These are phyloP conservation scores for Rhodotorula sp. DNA, from an alignment of 1,284 basidiomycete species.

Conservation along the genomic window DNA sequence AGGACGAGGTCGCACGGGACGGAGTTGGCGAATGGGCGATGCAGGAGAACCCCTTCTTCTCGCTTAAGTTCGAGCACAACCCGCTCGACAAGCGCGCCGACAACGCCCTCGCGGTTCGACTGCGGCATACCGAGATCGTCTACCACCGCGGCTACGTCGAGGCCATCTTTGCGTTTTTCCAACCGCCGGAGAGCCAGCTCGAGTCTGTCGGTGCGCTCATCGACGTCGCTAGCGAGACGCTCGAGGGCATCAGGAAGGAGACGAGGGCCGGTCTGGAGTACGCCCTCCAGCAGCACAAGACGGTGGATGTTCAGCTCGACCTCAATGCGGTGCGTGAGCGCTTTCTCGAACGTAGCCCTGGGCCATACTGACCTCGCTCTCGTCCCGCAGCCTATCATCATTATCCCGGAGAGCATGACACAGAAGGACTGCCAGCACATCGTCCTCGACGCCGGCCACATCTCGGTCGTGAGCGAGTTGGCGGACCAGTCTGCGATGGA, in stretches of 20 bases:
- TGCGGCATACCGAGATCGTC: constrained; percentile 97
- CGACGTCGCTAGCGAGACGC: constrained; percentile 86
- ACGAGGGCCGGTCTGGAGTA: constrained; percentile 93
- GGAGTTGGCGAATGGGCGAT: constrained; percentile 29
- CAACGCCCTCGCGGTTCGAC: constrained; percentile 80
- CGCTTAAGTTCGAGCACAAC: constrained; percentile 86
- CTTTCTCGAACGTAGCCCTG: no score
- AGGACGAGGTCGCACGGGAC: constrained; percentile 46
- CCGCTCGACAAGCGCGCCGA: constrained; percentile 92
- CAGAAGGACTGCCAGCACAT: constrained; percentile 77
- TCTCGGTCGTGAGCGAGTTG: constrained; percentile 85
- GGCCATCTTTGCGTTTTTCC: constrained; percentile 88
- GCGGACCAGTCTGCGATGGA: constrained; percentile 79
- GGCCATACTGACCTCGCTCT: not conserved
- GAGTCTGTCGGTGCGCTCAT: constrained; percentile 75
- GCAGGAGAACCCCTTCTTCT: constrained; percentile 77
- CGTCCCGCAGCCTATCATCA: constrained; percentile 71
- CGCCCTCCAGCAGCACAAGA: constrained; percentile 90
- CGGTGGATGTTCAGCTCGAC: constrained; percentile 91
- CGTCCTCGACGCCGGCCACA: constrained; percentile 95
- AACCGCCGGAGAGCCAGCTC: constrained; percentile 89
- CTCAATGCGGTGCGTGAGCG: constrained; percentile 67
- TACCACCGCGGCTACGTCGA: constrained; percentile 95
- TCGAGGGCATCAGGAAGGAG: constrained; percentile 92
- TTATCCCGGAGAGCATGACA: constrained; percentile 83